Conservation (phyloP, 495 filamentous ascomycete genomes). For the Podospora didyma region DNA sequence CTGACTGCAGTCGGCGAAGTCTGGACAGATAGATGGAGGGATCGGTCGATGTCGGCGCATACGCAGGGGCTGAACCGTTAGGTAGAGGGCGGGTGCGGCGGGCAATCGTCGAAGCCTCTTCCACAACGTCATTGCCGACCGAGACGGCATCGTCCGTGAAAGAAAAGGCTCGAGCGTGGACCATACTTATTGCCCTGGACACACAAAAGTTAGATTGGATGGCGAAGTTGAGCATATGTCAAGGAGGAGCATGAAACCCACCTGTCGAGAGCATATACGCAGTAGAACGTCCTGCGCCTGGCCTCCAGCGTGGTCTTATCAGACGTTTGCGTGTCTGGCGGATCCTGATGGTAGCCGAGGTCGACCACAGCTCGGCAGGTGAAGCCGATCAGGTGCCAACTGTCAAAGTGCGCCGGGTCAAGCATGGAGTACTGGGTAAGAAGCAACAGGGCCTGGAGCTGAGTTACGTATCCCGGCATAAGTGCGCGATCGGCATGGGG, state of each 20-base stretch:
- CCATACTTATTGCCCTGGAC: slow-evolving; percentile 73
- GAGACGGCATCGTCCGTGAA: slow-evolving; percentile 86
- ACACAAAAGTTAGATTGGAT: slow-evolving; percentile 3
- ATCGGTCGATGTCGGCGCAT: slow-evolving; percentile 40
- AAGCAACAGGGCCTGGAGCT: slow-evolving; percentile 80
- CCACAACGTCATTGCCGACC: slow-evolving; percentile 37
- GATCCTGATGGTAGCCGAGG: slow-evolving; percentile 85
- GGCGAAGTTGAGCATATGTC: neutral
- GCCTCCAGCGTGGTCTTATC: slow-evolving; percentile 65
- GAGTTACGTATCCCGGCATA: slow-evolving; percentile 71
- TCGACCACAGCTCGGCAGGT: slow-evolving; percentile 81
- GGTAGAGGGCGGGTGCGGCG: slow-evolving; percentile 32
- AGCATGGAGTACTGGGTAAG: slow-evolving; percentile 84
- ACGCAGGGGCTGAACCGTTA: slow-evolving; percentile 38
- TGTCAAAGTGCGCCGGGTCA: slow-evolving; percentile 83
- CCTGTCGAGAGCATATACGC: slow-evolving; percentile 84
- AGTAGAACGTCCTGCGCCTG: slow-evolving; percentile 77
- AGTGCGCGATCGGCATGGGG: slow-evolving; percentile 74
- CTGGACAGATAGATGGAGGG: slow-evolving; percentile 63
- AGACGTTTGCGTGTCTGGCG: slow-evolving; percentile 57
- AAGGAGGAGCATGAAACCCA: slow-evolving; percentile 30
- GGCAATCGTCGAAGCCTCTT: neutral
- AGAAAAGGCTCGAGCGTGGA: slow-evolving; percentile 76
- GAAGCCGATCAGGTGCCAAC: slow-evolving; percentile 86
- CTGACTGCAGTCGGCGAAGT: slow-evolving; percentile 73